Evolutionary conservation across 495 filamentous ascomycete species (phyloP).

Genomic region (Echria macrotheca): DNA sequence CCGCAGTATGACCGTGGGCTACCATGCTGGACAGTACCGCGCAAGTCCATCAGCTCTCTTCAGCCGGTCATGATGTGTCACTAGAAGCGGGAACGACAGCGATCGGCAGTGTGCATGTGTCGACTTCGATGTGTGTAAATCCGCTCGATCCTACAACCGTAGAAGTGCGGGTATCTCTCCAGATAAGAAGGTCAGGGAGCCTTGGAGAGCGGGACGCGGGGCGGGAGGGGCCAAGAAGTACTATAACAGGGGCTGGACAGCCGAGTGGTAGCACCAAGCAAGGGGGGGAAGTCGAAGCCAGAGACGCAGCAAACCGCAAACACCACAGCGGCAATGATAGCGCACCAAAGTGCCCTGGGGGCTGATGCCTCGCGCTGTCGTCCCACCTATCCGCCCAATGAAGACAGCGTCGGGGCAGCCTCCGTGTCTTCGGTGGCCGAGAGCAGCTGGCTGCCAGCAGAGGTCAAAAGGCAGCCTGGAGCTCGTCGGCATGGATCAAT

Average conservation of each 20-base stretch:
- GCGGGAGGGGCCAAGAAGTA: conserved; percentile 4
- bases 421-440: neutral
- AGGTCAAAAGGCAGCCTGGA: neutral
- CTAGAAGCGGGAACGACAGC: conserved; percentile 9
- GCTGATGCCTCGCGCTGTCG: neutral
- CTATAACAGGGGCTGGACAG: no score
- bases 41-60: conserved; percentile 21
- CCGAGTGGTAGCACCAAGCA: no score
- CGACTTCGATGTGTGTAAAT: neutral
- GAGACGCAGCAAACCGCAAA: no score
- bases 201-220: conserved; percentile 1
- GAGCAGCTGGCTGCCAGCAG: neutral
- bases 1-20: conserved; percentile 20
- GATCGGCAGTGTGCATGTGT: conserved; percentile 21
- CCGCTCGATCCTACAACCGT: no score
- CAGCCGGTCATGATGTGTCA: conserved; percentile 22
- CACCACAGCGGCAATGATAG: neutral
- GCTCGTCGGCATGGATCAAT: no score
- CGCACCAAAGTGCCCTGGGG: no score
- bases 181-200: conserved; percentile 6
- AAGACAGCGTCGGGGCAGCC: neutral
- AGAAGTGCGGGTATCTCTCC: neutral
- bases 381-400: neutral
- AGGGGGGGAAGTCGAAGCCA: no score
- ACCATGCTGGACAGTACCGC: conserved; percentile 28